Conservation (phyloP, 2,329 filamentous ascomycete species). For the Cytospora leucostoma region DNA sequence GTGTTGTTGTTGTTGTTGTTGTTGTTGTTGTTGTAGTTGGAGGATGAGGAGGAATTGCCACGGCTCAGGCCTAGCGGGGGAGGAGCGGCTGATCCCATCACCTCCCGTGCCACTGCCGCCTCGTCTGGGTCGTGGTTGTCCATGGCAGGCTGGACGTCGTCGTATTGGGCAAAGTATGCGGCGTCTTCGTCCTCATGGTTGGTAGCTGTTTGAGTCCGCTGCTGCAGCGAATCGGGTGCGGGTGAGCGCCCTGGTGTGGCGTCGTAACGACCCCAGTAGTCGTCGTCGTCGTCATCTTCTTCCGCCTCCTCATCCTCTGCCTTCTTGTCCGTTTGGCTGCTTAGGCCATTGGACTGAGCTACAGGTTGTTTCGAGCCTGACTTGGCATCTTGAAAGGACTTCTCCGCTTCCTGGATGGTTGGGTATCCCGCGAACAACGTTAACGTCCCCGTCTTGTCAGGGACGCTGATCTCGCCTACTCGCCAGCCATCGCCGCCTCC, state of each 20-base stretch:
- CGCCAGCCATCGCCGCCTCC: constrained; percentile 68
- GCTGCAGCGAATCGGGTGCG: constrained; percentile 47
- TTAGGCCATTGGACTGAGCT: constrained; percentile 22
- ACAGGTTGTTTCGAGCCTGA: constrained; percentile 29
- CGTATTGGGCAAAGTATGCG: constrained; percentile 76
- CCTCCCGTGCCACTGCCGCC: constrained; percentile 40
- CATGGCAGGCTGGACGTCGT: constrained; percentile 76
- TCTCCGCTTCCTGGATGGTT: constrained; percentile 62
- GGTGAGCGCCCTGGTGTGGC: constrained; percentile 67
- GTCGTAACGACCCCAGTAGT: constrained; percentile 80
- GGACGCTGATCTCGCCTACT: constrained; percentile 67
- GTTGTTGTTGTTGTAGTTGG: constrained; percentile 17
- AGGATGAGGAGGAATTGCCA: no score
- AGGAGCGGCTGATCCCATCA: constrained; percentile 36
- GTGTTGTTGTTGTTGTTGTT: constrained; percentile 33
- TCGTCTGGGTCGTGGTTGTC: constrained; percentile 82
- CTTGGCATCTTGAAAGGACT: constrained; percentile 46
- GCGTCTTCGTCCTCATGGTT: constrained; percentile 55
- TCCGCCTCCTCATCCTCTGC: constrained; percentile 20
- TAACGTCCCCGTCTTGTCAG: constrained; percentile 60
- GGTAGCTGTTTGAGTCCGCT: constrained; percentile 35
- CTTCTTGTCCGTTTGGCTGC: constrained; percentile 25
- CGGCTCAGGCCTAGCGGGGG: constrained; percentile 40
- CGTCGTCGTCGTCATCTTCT: constrained; percentile 65
- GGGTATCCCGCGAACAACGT: constrained; percentile 51